Conservation (phyloP, 176 grass and related monocot genomes). For the Alloteropsis semialata region DNA sequence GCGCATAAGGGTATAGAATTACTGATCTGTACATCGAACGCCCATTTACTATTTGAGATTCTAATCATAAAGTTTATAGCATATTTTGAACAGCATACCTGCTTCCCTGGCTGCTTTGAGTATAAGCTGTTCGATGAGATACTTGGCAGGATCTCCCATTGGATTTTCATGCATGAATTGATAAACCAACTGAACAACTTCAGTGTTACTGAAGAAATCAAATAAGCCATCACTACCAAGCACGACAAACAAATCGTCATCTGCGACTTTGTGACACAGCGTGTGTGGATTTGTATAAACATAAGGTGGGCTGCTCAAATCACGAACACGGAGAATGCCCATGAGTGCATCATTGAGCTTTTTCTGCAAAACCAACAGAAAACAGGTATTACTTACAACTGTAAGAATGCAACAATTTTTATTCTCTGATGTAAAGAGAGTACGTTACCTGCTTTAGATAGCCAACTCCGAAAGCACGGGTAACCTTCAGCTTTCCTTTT, state of each 20-base stretch:
- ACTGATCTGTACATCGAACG: neutral
- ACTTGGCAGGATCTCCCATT: conserved; percentile 85
- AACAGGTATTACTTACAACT: conserved; percentile 17
- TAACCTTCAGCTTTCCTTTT: conserved; percentile 97
- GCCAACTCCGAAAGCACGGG: conserved; percentile 94
- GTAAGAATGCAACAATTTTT: neutral
- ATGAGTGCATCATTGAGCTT: conserved; percentile 92
- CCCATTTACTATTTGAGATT: neutral
- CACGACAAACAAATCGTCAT: conserved; percentile 87
- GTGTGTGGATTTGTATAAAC: conserved; percentile 86
- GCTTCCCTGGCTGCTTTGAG: conserved; percentile 81
- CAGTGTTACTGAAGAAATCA: conserved; percentile 89
- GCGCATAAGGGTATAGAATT: neutral
- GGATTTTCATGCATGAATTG: conserved; percentile 78
- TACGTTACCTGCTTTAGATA: conserved; percentile 85
- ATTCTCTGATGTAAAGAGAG: neutral
- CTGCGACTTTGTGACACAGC: conserved; percentile 60
- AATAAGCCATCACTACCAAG: conserved; percentile 96
- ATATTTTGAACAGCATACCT: conserved; percentile 64
- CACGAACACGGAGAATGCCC: conserved; percentile 88
- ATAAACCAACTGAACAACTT: conserved; percentile 84
- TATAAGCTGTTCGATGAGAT: conserved; percentile 82
- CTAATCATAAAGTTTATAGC: neutral
- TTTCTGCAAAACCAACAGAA: conserved; percentile 47
- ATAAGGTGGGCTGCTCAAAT: conserved; percentile 78